These are phyloP conservation scores for Amanita pallidorosea DNA, from an alignment of 768 basidiomycete genomes.

Conservation along the genomic window DNA sequence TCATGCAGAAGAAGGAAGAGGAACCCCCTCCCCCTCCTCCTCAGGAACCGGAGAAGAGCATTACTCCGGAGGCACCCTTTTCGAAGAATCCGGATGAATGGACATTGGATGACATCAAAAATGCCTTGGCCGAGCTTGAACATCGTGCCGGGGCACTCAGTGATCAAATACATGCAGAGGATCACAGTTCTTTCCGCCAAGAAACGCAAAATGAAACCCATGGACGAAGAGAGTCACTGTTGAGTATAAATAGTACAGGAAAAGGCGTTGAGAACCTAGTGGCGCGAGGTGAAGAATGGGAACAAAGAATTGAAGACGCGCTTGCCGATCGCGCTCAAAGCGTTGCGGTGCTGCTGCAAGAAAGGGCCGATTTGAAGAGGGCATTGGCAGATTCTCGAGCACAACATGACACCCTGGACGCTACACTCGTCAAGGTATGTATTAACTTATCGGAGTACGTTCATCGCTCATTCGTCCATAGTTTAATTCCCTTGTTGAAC, in stretches of 20 bases:
- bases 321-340: background rate
- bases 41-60: background rate
- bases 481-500: conserved; percentile 10
- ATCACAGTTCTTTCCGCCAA: conserved; percentile 29
- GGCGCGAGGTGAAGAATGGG: background rate
- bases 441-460: background rate
- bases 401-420: background rate
- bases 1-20: conserved; percentile 6
- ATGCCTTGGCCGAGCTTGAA: conserved; percentile 10
- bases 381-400: background rate
- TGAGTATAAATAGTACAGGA: background rate
- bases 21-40: background rate
- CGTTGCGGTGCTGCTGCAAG: conserved; percentile 2
- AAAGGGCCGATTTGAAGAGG: background rate
- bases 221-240: conserved; percentile 4
- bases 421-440: background rate
- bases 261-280: background rate
- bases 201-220: conserved; percentile 61
- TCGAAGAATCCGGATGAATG: conserved; percentile 9
- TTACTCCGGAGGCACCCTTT: conserved; percentile 2
- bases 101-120: conserved; percentile 16
- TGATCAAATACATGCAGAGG: conserved; percentile 12
- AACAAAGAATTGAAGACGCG: background rate
- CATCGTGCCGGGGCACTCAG: conserved; percentile 3
- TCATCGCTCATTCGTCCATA: background rate